Conservation (phyloP, 2,329 filamentous ascomycete species). For the Colletotrichum melonis region DNA sequence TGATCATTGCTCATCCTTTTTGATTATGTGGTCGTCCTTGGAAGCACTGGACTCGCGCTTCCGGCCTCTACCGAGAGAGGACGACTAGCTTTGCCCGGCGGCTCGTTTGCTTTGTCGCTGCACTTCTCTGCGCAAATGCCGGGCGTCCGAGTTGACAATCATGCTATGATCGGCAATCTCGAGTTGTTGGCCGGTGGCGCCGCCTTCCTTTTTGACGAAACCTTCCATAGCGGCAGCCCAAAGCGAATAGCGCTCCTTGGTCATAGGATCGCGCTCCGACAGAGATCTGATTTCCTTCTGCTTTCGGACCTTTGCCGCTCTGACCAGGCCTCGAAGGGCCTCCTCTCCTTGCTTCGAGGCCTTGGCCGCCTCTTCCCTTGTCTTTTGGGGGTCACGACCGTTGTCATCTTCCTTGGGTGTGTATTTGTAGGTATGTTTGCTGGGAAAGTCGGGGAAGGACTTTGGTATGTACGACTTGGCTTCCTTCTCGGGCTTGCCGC, state of each 20-base stretch:
- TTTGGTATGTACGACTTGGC: constrained; percentile 66
- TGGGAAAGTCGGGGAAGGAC: constrained; percentile 71
- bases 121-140: constrained; percentile 65
- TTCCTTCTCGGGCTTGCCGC: constrained; percentile 68
- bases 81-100: constrained; percentile 33
- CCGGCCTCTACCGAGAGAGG: neutral
- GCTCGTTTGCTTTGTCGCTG: constrained; percentile 58
- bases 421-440: constrained; percentile 72
- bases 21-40: neutral
- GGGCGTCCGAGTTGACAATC: constrained; percentile 69
- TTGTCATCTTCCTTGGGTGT: constrained; percentile 63
- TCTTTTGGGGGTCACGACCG: constrained; percentile 64
- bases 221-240: constrained; percentile 73
- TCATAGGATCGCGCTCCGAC: constrained; percentile 63
- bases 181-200: constrained; percentile 50
- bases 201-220: constrained; percentile 56
- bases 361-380: constrained; percentile 68
- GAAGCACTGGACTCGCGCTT: neutral
- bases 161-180: constrained; percentile 73
- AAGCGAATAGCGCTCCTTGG: constrained; percentile 66
- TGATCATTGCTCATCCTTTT: neutral
- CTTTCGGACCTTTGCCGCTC: constrained; percentile 72
- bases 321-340: constrained; percentile 68
- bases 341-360: constrained; percentile 72
- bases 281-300: constrained; percentile 71